Base-by-base conservation (phyloP, 2,329 filamentous ascomycete genomes). In the Trichophyton rubrum region DNA sequence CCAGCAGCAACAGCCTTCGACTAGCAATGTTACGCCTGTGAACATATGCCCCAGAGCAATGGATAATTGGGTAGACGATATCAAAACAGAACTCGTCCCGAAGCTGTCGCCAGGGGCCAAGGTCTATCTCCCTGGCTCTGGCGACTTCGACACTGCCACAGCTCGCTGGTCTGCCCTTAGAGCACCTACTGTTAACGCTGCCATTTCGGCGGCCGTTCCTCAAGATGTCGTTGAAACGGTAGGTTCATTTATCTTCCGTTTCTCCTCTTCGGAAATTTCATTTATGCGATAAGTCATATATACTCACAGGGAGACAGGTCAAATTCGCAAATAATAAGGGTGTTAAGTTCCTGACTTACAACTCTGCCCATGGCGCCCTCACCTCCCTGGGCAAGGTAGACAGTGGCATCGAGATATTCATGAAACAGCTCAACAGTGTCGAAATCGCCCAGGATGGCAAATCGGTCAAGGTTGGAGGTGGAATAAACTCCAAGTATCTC, bases 261-360 rank as follows among this genome's bases (percentile, higher is more conserved):
- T 41, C 15, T 15, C 35, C 38, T 13, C 15, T 3, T 30, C 27
- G 27, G 27, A 30, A 30, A 30, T 30, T 30, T 30, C 27, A 30
- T 30, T 30, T 30, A 30, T 30, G 27, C 27, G 27, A 30, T 30
- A 30, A 30, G 27, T n/a, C n/a, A n/a, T n/a, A n/a, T 7, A 24
- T 41, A 27, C 22, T 43, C 9, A 35, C 8, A 8, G 2, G 6
- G 13, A 35, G 60, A 22, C 17, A 79, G 77, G 73, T 80, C 47
- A 72, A 74, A 68, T 82, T 73, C 62, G 80, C 81, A 47, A 79
- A 78, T 64, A 65, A 72, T 41, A 68, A 74, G 53, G 65, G 72
- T 1, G 61, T 81, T 1, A 79, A 80, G 0, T 82, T 84, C 63
- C 74, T 84, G 1, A 76, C 80, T 0, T 77, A 73, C 66, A 81